A percentile compares a stretch with the other conserved stretches of the same genome.
These are phyloP conservation scores for Gynostemma pentaphyllum DNA, from an alignment of 306 rosid species.

Conservation along the genomic window DNA sequence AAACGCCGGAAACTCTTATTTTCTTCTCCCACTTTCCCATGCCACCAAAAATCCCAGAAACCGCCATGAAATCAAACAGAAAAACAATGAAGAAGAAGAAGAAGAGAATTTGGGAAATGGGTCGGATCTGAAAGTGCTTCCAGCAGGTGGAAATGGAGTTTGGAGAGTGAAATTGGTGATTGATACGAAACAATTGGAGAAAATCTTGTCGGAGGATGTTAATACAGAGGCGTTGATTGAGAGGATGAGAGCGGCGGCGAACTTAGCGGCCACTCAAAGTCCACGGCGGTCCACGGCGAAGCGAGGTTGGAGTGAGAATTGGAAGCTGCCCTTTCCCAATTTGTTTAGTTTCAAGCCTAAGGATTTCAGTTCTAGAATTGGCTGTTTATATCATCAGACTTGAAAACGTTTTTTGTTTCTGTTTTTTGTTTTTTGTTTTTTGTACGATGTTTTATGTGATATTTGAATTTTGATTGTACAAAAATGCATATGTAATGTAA, in stretches of 20 bases:
- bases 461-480: neutral
- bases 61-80: neutral
- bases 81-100: neutral
- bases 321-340: conserved; percentile 3
- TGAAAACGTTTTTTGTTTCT: neutral
- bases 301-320: conserved; percentile 1
- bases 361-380: neutral
- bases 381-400: conserved; percentile 5
- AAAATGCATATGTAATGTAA: neutral
- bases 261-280: conserved; percentile 23
- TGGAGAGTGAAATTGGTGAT: conserved; percentile 61
- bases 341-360: no score
- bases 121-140: conserved; percentile 42
- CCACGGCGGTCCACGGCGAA: conserved; percentile 27
- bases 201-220: conserved; percentile 50
- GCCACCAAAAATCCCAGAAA: neutral
- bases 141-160: conserved; percentile 40
- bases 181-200: conserved; percentile 42
- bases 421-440: neutral
- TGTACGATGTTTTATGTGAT: neutral
- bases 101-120: conserved; percentile 20
- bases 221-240: conserved; percentile 52
- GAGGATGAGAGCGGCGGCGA: conserved; percentile 55
- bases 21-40: conserved; percentile 9
- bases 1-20: conserved; percentile 7